A percentile compares a stretch with the other conserved stretches of the same genome.
Evolutionary conservation across 306 rosid genomes (phyloP).

Genomic region (Begonia masoniana): DNA sequence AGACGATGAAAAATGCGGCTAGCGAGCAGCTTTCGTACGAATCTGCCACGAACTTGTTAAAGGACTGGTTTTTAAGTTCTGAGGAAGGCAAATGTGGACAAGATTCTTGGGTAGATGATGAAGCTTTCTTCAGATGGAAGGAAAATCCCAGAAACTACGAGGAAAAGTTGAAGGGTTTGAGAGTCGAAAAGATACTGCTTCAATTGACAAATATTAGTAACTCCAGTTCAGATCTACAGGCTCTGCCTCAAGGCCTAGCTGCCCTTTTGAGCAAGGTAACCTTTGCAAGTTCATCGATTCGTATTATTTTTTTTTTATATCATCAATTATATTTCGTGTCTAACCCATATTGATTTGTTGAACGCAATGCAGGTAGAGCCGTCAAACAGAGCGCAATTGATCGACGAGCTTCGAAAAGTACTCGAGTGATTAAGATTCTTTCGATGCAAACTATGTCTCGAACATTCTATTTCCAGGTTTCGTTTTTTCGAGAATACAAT

Average conservation of each 20-base stretch:
- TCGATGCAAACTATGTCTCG: no score
- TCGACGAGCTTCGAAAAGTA: constrained; percentile 64
- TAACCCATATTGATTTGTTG: constrained; percentile 7
- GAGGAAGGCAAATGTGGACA: constrained; percentile 31
- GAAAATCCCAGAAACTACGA: constrained; percentile 46
- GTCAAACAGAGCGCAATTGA: constrained; percentile 37
- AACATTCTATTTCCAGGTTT: no score
- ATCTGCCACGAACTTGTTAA: constrained; percentile 50
- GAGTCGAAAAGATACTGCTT: constrained; percentile 67
- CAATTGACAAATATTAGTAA: constrained; percentile 62
- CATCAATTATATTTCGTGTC: no score
- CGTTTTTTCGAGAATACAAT: no score
- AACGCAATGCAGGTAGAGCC: constrained; percentile 59
- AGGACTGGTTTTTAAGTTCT: constrained; percentile 59
- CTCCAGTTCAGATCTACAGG: constrained; percentile 64
- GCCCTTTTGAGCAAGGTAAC: constrained; percentile 87
- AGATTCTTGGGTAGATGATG: constrained; percentile 72
- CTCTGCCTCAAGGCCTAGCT: constrained; percentile 87
- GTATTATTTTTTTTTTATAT: no score
- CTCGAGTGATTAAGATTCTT: constrained; percentile 22
- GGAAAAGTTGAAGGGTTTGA: constrained; percentile 66
- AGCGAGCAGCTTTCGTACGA: constrained; percentile 65
- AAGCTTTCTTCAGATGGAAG: constrained; percentile 78
- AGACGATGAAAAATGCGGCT: constrained; percentile 61
- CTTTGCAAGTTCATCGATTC: neutral